phyloP scores from a whole-genome alignment of 805 yeast species.

The Sungouiella blattae region DNA sequence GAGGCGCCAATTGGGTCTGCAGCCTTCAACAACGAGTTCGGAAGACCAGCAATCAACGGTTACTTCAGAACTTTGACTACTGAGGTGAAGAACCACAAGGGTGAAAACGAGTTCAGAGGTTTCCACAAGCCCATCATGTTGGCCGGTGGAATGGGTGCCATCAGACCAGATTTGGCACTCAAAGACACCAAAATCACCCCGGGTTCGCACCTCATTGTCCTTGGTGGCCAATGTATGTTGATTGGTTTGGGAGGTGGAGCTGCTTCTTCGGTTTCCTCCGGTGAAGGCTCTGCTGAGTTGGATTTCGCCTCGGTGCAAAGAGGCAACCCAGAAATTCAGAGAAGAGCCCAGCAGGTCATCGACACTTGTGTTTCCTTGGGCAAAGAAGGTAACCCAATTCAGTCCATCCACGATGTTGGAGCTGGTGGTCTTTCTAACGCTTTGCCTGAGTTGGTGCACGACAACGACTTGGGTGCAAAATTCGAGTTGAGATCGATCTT shows the following conservation, averaged over 20 bases:
- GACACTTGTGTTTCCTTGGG: conserved; percentile 90
- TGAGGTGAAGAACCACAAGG: conserved; percentile 57
- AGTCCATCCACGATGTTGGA: conserved; percentile 97
- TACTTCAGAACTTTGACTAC: conserved; percentile 95
- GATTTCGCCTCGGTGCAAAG: conserved; percentile 99
- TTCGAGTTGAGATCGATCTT: conserved; percentile 90
- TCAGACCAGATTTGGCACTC: conserved; percentile 87
- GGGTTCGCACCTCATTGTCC: conserved; percentile 84
- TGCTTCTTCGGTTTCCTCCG: conserved; percentile 94
- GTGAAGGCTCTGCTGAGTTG: conserved; percentile 92
- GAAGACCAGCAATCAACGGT: conserved; percentile 96
- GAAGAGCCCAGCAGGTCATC: conserved; percentile 97
- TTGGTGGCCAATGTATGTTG: conserved; percentile 97
- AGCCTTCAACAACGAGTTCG: conserved; percentile 97
- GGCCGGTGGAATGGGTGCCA: conserved; percentile 99
- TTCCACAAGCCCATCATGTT: conserved; percentile 98
- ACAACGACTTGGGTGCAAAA: conserved; percentile 89
- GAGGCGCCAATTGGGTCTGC: conserved; percentile 98
- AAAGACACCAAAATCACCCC: conserved; percentile 87
- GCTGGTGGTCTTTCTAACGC: conserved; percentile 99
- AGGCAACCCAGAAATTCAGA: conserved; percentile 98
- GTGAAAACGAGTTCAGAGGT: conserved; percentile 78
- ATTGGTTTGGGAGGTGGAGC: conserved; percentile 99
- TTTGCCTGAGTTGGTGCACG: conserved; percentile 95
- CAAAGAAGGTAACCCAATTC: conserved; percentile 63